Conservation (phyloP, 371 early-diverging fungal genomes). For the Mortierella sp. region DNA sequence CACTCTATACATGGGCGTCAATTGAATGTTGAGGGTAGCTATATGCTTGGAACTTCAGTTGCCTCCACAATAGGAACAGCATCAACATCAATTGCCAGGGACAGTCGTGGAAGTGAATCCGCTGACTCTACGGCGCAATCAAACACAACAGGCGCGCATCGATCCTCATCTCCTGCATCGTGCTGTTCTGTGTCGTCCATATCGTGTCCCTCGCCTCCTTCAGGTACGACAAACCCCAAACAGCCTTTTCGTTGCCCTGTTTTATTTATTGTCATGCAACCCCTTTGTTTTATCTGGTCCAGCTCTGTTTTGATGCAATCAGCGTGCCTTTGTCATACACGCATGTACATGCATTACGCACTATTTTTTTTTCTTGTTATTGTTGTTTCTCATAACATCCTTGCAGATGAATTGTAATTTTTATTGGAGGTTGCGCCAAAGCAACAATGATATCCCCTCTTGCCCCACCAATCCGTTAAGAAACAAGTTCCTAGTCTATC, state of each 20-base stretch:
- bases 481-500: no score
- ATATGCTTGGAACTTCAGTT: neutral
- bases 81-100: constrained; percentile 4
- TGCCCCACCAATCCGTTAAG: no score
- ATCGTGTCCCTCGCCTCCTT: constrained; percentile 38
- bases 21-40: constrained; percentile 10
- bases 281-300: constrained; percentile 1
- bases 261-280: constrained; percentile 23
- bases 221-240: constrained; percentile 30
- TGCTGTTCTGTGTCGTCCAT: constrained; percentile 26
- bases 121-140: constrained; percentile 36
- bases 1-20: constrained; percentile 17
- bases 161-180: constrained; percentile 44
- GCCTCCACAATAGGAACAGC: neutral
- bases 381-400: no score
- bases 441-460: no score
- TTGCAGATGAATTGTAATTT: no score
- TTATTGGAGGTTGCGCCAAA: no score
- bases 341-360: constrained; percentile 19
- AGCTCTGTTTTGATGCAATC: neutral
- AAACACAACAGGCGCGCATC: constrained; percentile 27
- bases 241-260: constrained; percentile 1
- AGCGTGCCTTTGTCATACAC: constrained; percentile 43
- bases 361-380: neutral
- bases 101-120: constrained; percentile 33